Conservation (phyloP, 2,329 filamentous ascomycete genomes). For the Gyromitra esculenta region DNA sequence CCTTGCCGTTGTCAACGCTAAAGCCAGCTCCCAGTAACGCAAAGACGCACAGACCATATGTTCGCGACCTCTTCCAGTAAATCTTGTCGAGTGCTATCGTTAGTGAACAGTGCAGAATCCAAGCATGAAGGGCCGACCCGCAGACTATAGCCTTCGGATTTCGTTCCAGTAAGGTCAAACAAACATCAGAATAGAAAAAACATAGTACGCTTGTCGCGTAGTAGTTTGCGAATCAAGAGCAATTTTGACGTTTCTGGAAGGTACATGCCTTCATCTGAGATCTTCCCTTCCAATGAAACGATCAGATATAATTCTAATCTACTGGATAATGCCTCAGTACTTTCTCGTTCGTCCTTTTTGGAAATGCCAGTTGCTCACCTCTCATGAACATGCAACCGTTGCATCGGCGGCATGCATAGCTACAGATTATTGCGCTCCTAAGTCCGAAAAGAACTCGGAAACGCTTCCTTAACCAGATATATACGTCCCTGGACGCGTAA, state of each 20-base stretch:
- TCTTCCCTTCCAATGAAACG: not conserved
- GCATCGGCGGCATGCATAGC: not conserved
- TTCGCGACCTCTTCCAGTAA: slow-evolving; percentile 30
- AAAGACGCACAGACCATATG: slow-evolving; percentile 47
- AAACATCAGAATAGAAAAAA: slow-evolving; percentile 1
- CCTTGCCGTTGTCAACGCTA: slow-evolving; percentile 34
- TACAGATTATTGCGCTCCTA: slow-evolving; percentile 26
- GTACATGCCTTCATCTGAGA: slow-evolving; percentile 21
- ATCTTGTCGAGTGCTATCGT: slow-evolving; percentile 18
- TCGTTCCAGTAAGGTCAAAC: slow-evolving; percentile 15
- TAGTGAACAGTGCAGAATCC: not conserved
- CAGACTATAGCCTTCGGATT: slow-evolving; percentile 1
- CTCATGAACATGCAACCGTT: slow-evolving; percentile 10
- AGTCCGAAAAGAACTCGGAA: slow-evolving; percentile 31
- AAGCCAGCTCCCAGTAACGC: slow-evolving; percentile 28
- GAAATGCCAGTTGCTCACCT: not conserved
- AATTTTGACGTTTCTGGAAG: slow-evolving; percentile 39
- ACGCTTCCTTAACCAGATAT: slow-evolving; percentile 30
- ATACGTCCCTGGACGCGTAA: slow-evolving; percentile 20
- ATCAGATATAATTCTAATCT: slow-evolving; percentile 15
- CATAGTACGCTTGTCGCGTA: slow-evolving; percentile 16
- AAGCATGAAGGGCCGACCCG: not conserved
- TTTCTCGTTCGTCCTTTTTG: slow-evolving; percentile 2
- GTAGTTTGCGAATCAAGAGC: not conserved
- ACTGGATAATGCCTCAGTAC: slow-evolving; percentile 9